Base-by-base conservation (phyloP, 148 eudicot species). In the Cornus kousa region DNA sequence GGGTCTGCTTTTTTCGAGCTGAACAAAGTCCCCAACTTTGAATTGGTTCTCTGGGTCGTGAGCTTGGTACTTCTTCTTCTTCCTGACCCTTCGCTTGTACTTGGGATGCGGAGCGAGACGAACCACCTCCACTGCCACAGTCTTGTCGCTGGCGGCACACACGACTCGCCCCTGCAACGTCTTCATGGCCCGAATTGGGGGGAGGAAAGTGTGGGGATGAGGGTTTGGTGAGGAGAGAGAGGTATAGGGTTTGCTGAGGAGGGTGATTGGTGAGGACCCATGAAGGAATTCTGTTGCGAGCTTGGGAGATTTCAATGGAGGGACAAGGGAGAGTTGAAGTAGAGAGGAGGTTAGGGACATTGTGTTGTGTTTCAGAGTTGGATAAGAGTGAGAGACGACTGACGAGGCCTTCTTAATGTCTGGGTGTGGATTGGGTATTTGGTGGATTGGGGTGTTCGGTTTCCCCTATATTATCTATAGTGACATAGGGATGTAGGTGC, bases 11-110 rank as follows among this genome's bases (percentile, higher is more conserved):
- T 88, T 89, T 46, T 88, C 90, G 62, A 94, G 93, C 88, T 89
- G 91, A 22, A 94, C 93, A 77, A 32, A 31, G 68, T 94, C 97
- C 50, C 98, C 98, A 2, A 90, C 91, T 60, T 88, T 72, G 79
- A 92, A 94, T 20, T 76, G 75, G 78, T 94, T 94, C n/a, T 90
- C 89, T 10, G 90, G 91, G 87, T 94, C 98, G 72, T 94, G 97
- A 19, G 87, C 94, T 55, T 94, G 98, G 85, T 77, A 92, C 91
- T 85, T 90, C 97, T 90, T 92, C 97, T 90, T 94, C 89, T 74
- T 88, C 75, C 93, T 80, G 67, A 90, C 88, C 9, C 97, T 68
- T 0, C 90, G 82, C 81, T 94, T 92, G 92, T 94, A 94, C 60
- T 94, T 92, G 5, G 98, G 98, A 76, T 92, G 97, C 0, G 89